Base-by-base conservation (phyloP, 768 basidiomycete genomes). In the Boletus pseudo-olivaceus region DNA sequence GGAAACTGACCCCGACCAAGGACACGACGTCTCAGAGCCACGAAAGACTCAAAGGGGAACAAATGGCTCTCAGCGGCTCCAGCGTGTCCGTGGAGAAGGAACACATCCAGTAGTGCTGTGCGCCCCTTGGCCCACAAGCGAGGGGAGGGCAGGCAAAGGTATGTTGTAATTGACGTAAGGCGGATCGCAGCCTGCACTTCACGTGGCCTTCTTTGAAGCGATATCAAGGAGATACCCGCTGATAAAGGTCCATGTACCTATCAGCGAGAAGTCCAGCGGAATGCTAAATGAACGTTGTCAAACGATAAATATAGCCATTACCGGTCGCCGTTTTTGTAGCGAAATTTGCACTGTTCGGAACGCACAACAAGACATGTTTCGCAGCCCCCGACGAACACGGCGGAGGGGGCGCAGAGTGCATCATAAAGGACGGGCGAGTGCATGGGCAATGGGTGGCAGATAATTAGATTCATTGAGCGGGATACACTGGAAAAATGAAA, bases 11-110 rank as follows among this genome's bases (percentile, higher is more conserved):
- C 43, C 54, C 59, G 46, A 48, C 48, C 35, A 37, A 47, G 35
- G 46, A 59, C 44, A 53, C 11, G 55, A 43, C 50, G 48, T 7
- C 40, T 52, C 19, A 54, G 64, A 57, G 57, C 33, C 44, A 59
- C 48, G 34, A 56, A 47, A 44, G 20, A 32, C 55, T 53, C 29
- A 49, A 62, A 62, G 41, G 41, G 59, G 57, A 51, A 56, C 2
- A 56, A 39, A 50, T 45, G 41, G 43, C 14, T 43, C 55, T 55
- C 62, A 60, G 57, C 58, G 58, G 47, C 49, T 9, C 32, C 53
- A 53, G 62, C 64, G 45, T 67, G 67, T 57, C 67, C 64, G 67
- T 67, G 67, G 67, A 64, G 62, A 67, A 60, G 27, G 49, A 57
- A 47, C 34, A 51, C 47, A 51, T 50, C 48, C 45, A 60, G 10